phyloP scores from a whole-genome alignment of 2,329 filamentous ascomycete genomes.

The Verticillium longisporum region DNA sequence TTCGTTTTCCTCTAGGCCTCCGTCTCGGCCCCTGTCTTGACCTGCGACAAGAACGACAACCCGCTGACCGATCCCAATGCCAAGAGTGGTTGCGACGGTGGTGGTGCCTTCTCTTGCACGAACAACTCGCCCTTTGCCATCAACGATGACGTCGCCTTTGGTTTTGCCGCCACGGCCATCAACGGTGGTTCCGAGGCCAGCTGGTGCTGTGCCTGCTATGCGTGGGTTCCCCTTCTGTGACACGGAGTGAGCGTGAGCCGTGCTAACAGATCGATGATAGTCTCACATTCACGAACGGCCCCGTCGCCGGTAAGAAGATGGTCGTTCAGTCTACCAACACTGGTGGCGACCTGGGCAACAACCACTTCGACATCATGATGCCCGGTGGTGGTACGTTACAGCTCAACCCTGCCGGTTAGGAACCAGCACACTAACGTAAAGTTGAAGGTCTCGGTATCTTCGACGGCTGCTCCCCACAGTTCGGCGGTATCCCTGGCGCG shows the following conservation, averaged over 20 bases:
- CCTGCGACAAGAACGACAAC: slow-evolving; percentile 49
- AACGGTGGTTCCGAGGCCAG: slow-evolving; percentile 44
- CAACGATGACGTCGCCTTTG: slow-evolving; percentile 51
- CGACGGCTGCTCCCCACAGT: slow-evolving; percentile 44
- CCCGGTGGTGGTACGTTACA: slow-evolving; percentile 44
- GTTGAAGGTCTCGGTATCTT: slow-evolving; percentile 29
- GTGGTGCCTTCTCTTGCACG: slow-evolving; percentile 58
- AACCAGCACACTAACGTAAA: neutral
- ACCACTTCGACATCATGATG: slow-evolving; percentile 54
- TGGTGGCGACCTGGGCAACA: slow-evolving; percentile 46
- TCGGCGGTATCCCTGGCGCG: slow-evolving; percentile 35
- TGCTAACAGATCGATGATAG: slow-evolving; percentile 24
- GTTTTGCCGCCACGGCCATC: slow-evolving; percentile 57
- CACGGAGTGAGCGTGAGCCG: neutral
- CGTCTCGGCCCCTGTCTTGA: slow-evolving; percentile 42
- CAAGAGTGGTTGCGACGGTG: slow-evolving; percentile 46
- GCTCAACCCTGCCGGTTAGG: neutral
- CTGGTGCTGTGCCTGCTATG: slow-evolving; percentile 63
- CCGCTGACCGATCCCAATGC: slow-evolving; percentile 42
- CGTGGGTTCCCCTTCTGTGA: slow-evolving; percentile 21
- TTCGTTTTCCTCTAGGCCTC: slow-evolving; percentile 22
- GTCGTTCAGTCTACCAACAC: slow-evolving; percentile 62
- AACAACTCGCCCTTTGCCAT: slow-evolving; percentile 57
- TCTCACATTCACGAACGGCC: slow-evolving; percentile 43
- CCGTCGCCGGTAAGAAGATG: slow-evolving; percentile 54